Evolutionary conservation across 2,329 filamentous ascomycete genomes (phyloP), one percentile per base, ranked within the genome.

Genomic region (Ilyonectria robusta): DNA sequence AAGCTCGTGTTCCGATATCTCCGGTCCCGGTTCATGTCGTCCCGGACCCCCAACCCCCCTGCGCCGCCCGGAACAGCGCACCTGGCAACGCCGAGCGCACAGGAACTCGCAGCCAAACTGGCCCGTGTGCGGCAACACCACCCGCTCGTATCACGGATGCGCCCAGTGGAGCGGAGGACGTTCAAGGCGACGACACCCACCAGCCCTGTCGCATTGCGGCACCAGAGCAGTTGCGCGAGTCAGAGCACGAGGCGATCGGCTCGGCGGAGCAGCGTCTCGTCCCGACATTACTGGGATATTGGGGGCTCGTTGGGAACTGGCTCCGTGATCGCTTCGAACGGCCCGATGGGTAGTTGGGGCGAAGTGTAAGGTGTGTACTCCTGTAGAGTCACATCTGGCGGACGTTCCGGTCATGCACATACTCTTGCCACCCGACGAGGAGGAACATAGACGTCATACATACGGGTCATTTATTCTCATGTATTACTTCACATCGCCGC

Each of bases 1-100:
- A 93, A 93, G 77, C 92, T 97, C 79, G 93, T 98, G 37, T 98
- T 98, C 83, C 90, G 91, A 55, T 98, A 96, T 77, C 86, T 97
- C 33, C 89, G 91, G 65, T 92, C 89, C 19, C 91, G 93, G 66
- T 95, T 97, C 79, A 85, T 89, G 65, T 84, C 88, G 62, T 84
- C 88, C 17, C 82, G 84, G 7, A 78, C 80, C 60, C 80, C 83
- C 67, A 80, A 76, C 71, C 80, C 84, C 55, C 75, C 78, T 26
- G 80, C 83, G 15, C 76, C 84, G 50, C 82, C 84, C 26, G 26
- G 26, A 17, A 84, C 84, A 11, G 77, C 84, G 8, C 84, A 87
- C 70, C 77, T 85, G n/a, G 81, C 85, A 46, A 82, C 84, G 23
- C 81, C 84, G 4, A 87, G 80, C 73, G 83, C 85, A 47, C 88